Evolutionary conservation across 2,329 filamentous ascomycete genomes (phyloP).

Genomic region (Colletotrichum sp.): DNA sequence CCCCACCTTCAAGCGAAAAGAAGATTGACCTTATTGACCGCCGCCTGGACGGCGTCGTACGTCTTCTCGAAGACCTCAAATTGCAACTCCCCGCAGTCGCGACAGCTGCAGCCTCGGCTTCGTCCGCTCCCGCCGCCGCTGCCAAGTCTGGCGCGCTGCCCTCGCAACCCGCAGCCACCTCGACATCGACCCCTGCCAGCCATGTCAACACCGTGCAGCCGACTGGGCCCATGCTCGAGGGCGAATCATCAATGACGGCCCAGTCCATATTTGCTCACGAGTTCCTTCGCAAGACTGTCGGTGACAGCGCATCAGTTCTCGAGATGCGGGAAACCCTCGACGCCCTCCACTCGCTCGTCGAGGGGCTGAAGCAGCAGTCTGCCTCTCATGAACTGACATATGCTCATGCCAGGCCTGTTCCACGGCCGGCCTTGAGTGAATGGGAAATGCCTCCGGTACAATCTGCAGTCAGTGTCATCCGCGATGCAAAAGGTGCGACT

Average conservation of each 20-base stretch:
- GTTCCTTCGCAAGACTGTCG: constrained; percentile 43
- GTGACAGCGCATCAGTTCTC: constrained; percentile 30
- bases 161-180: neutral
- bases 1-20: constrained; percentile 31
- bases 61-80: constrained; percentile 37
- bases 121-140: neutral
- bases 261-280: constrained; percentile 53
- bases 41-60: constrained; percentile 37
- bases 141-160: neutral
- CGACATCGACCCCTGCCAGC: constrained; percentile 19
- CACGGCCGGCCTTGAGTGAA: neutral
- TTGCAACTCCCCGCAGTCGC: constrained; percentile 24
- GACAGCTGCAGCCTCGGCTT: neutral
- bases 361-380: constrained; percentile 30
- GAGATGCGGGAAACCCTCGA: constrained; percentile 40
- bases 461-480: constrained; percentile 15
- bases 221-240: constrained; percentile 42
- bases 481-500: constrained; percentile 13
- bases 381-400: constrained; percentile 29
- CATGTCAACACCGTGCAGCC: constrained; percentile 22
- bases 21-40: constrained; percentile 43
- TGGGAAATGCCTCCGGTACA: constrained; percentile 22
- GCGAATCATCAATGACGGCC: constrained; percentile 49
- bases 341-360: constrained; percentile 34
- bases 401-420: constrained; percentile 20